These are phyloP conservation scores for Aspergillus conjunctus DNA, from an alignment of 495 filamentous ascomycete genomes.

Conservation along the genomic window DNA sequence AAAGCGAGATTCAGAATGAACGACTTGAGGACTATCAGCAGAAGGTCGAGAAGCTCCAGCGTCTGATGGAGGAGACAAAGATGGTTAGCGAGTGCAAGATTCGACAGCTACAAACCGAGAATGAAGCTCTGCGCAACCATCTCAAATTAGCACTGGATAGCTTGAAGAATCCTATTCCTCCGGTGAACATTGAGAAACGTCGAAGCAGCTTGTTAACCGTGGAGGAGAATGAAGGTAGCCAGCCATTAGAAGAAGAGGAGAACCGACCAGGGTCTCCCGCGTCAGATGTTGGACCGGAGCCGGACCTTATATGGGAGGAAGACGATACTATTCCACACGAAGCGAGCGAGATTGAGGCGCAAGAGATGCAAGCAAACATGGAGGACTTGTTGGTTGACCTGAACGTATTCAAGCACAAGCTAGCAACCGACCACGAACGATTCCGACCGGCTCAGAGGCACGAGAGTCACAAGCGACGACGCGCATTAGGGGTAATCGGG, in stretches of 20 bases:
- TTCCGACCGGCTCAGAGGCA: slow-evolving; percentile 44
- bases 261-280: slow-evolving; percentile 43
- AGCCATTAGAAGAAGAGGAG: slow-evolving; percentile 38
- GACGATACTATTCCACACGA: slow-evolving; percentile 31
- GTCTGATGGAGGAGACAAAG: slow-evolving; percentile 88
- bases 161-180: slow-evolving; percentile 81
- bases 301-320: slow-evolving; percentile 46
- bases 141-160: slow-evolving; percentile 83
- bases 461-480: slow-evolving; percentile 33
- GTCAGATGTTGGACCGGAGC: slow-evolving; percentile 35
- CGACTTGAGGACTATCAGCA: slow-evolving; percentile 91
- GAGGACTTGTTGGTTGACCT: slow-evolving; percentile 75
- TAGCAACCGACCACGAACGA: slow-evolving; percentile 71
- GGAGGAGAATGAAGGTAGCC: slow-evolving; percentile 44
- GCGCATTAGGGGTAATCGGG: slow-evolving; percentile 39
- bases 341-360: slow-evolving; percentile 40
- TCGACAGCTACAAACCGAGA: slow-evolving; percentile 78
- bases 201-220: slow-evolving; percentile 39
- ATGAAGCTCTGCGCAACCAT: slow-evolving; percentile 83
- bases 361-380: slow-evolving; percentile 69
- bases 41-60: slow-evolving; percentile 79
- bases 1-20: slow-evolving; percentile 63
- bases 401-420: slow-evolving; percentile 77
- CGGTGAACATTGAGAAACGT: slow-evolving; percentile 37
- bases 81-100: slow-evolving; percentile 92